phyloP scores from a whole-genome alignment of 2,329 filamentous ascomycete genomes.

The Colletotrichum horii region DNA sequence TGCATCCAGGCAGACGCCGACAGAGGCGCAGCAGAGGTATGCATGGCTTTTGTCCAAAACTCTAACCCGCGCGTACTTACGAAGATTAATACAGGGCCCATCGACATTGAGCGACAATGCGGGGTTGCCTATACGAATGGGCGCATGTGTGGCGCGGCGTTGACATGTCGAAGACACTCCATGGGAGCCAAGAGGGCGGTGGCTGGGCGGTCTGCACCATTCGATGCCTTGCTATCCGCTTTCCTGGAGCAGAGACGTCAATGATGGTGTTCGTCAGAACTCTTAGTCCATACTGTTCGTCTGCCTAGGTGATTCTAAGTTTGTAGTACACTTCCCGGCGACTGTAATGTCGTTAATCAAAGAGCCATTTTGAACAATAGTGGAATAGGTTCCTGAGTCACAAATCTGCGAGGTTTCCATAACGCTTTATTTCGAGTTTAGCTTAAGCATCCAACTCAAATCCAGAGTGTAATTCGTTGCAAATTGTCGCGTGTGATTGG shows the following conservation, averaged over 20 bases:
- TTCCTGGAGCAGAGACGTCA: background rate
- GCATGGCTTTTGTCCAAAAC: background rate
- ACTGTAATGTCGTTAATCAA: background rate
- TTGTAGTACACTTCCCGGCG: background rate
- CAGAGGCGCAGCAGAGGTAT: background rate
- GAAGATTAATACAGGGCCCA: background rate
- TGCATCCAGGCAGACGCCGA: background rate
- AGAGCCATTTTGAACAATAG: background rate
- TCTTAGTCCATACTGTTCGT: background rate
- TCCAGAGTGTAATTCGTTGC: too few relatives aligned
- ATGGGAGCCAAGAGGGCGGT: constrained; percentile 10
- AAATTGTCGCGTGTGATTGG: background rate
- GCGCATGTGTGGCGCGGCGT: background rate
- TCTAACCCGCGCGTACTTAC: background rate
- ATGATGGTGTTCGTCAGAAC: background rate
- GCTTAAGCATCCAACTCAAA: too few relatives aligned
- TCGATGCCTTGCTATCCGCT: background rate
- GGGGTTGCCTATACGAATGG: background rate
- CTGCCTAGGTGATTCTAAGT: background rate
- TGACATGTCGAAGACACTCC: constrained; percentile 10
- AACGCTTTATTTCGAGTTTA: background rate
- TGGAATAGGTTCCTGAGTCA: background rate
- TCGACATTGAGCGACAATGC: constrained; percentile 16
- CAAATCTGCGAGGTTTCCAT: background rate
- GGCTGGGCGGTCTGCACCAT: constrained; percentile 17